A percentile compares a stretch with the other conserved stretches of the same genome.
These are phyloP conservation scores for Voacanga thouarsii DNA, from an alignment of 257 asterid genomes.

Conservation along the genomic window DNA sequence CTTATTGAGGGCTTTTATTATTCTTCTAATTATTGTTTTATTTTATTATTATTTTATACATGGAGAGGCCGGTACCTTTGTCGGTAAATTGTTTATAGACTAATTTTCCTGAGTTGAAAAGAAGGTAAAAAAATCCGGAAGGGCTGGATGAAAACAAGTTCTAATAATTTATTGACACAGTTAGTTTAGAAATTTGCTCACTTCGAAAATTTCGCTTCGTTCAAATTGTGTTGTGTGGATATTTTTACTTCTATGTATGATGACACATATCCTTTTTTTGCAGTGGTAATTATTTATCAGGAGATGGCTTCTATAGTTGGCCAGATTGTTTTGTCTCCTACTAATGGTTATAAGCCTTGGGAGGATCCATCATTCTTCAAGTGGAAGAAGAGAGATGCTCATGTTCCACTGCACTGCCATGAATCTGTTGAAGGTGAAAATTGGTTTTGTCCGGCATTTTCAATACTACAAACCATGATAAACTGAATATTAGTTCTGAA, in stretches of 20 bases:
- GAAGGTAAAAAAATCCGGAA: neutral
- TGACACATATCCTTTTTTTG: neutral
- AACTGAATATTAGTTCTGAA: neutral
- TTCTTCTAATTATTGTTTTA: neutral
- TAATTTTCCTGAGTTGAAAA: neutral
- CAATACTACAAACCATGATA: neutral
- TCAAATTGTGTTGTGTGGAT: neutral
- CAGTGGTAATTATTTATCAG: neutral
- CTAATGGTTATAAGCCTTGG: conserved; percentile 68
- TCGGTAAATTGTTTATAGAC: neutral
- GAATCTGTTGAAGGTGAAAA: conserved; percentile 81
- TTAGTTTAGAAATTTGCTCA: too few species aligned
- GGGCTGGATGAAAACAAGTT: neutral
- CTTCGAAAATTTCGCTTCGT: neutral
- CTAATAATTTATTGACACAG: neutral
- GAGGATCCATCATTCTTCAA: conserved; percentile 91
- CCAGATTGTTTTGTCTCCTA: conserved; percentile 61
- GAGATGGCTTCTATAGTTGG: conserved; percentile 63
- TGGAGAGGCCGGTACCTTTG: too few species aligned
- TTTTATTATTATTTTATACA: neutral
- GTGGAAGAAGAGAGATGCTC: conserved; percentile 94
- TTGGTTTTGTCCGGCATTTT: neutral
- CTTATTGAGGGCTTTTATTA: neutral
- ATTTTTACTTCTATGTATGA: neutral
- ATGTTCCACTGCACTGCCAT: conserved; percentile 84